A percentile compares a stretch with the other conserved stretches of the same genome.
Conservation (phyloP, 371 early-diverging fungal genomes). For the Choanephora cucurbitarum region DNA sequence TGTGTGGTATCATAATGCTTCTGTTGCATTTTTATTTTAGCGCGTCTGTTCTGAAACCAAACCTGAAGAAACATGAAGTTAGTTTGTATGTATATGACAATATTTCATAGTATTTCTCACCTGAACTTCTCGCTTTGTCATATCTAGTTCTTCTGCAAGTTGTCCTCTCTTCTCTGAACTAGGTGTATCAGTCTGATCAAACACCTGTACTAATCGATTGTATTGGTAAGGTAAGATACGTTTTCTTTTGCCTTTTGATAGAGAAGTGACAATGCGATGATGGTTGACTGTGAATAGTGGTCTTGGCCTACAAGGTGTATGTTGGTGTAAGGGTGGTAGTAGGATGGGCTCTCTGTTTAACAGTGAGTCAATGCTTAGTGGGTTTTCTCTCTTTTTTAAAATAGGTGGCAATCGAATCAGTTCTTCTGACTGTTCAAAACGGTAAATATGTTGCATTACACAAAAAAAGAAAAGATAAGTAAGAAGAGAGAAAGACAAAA, state of each 20-base stretch:
- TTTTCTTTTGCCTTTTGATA: constrained; percentile 67
- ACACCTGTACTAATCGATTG: constrained; percentile 56
- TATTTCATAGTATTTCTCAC: constrained; percentile 33
- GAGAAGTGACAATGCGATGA: constrained; percentile 8
- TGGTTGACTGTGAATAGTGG: constrained; percentile 1
- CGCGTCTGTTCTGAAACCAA: constrained; percentile 98
- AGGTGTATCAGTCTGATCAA: constrained; percentile 80
- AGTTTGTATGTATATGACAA: no score
- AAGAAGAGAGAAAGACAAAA: no score
- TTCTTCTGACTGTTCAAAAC: no score
- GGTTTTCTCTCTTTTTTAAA: no score
- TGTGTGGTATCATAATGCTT: no score
- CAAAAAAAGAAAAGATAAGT: no score
- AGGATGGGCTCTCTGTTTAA: no score
- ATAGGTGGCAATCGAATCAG: no score
- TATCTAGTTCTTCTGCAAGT: constrained; percentile 78
- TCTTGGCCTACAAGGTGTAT: no score
- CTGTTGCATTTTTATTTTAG: constrained; percentile 64
- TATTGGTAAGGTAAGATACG: constrained; percentile 69
- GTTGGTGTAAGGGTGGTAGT: no score
- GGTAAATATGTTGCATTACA: no score
- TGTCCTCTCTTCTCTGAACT: constrained; percentile 77
- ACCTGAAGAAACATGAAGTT: constrained; percentile 66
- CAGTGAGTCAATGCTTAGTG: no score
- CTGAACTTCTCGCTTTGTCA: constrained; percentile 91